phyloP scores from a whole-genome alignment of 768 basidiomycete species.

The Hebeloma cylindrosporum region DNA sequence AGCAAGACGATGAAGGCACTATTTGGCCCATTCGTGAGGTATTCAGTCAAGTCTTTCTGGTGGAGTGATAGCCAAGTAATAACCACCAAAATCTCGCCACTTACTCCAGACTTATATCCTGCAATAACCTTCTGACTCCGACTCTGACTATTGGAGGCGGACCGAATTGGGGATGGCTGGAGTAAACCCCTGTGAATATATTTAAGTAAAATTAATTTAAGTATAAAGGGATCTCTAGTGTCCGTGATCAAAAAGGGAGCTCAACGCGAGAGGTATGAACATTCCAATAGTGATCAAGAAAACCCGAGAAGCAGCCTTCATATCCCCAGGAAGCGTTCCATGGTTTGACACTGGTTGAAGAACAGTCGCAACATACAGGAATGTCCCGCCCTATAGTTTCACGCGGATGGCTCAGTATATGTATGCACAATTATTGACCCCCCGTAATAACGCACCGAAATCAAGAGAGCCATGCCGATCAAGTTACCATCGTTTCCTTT shows the following conservation, averaged over 20 bases:
- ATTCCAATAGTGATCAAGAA: conserved; percentile 65
- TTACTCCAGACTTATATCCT: too few relatives aligned
- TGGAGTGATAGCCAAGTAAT: too few relatives aligned
- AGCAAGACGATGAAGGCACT: too few relatives aligned
- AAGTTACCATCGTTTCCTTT: conserved; percentile 46
- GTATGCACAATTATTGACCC: neutral
- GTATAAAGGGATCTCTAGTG: conserved; percentile 34
- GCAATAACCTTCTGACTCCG: too few relatives aligned
- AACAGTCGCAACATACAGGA: conserved; percentile 91
- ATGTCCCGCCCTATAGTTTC: conserved; percentile 88
- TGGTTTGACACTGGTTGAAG: conserved; percentile 72
- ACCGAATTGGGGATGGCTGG: too few relatives aligned
- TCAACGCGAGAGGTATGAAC: conserved; percentile 64
- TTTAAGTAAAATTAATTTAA: neutral
- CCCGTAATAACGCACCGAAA: conserved; percentile 61
- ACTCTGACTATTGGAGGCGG: too few relatives aligned
- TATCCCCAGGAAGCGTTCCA: conserved; percentile 37
- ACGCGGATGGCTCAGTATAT: too few relatives aligned
- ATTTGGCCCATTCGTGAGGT: too few relatives aligned
- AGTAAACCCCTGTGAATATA: too few relatives aligned
- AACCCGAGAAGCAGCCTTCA: conserved; percentile 47
- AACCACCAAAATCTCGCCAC: too few relatives aligned
- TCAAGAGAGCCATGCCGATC: conserved; percentile 76
- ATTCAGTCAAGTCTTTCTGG: too few relatives aligned
- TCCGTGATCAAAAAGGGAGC: conserved; percentile 60